Percentiles rank a stretch among this genome's conserved stretches.
Evolutionary conservation across 257 asterid species (phyloP).

Genomic region (Cinchona pubescens): DNA sequence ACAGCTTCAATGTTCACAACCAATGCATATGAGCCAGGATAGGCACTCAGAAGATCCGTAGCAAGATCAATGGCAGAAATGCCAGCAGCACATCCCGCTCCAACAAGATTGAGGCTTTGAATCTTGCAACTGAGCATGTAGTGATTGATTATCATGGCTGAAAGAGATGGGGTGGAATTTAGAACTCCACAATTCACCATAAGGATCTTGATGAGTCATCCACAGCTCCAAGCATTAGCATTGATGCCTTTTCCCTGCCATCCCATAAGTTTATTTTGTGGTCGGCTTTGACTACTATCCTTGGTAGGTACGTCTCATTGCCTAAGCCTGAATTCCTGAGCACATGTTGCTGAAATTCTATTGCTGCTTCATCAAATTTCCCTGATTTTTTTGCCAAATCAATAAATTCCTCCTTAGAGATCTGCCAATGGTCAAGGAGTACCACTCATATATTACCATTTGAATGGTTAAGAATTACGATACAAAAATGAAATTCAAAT

Average conservation of each 20-base stretch:
- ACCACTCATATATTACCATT: not conserved
- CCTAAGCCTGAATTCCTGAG: conserved; percentile 64
- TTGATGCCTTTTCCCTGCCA: conserved; percentile 56
- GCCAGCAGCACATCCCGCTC: conserved; percentile 72
- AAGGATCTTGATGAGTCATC: conserved; percentile 55
- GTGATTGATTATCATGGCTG: conserved; percentile 64
- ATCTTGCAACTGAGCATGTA: conserved; percentile 46
- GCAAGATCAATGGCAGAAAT: conserved; percentile 55
- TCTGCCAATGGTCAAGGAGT: conserved; percentile 23
- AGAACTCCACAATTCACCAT: conserved; percentile 61
- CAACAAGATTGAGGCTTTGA: conserved; percentile 65
- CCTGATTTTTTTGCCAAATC: conserved; percentile 54
- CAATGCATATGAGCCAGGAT: conserved; percentile 52
- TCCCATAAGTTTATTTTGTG: conserved; percentile 27
- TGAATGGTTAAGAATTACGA: too few species aligned
- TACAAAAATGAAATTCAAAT: not conserved
- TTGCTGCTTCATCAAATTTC: conserved; percentile 45
- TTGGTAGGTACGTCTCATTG: conserved; percentile 57
- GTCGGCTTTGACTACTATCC: conserved; percentile 38
- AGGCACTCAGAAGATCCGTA: conserved; percentile 46
- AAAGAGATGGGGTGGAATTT: conserved; percentile 70
- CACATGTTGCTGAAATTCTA: conserved; percentile 45
- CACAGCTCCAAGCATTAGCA: conserved; percentile 48
- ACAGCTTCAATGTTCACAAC: conserved; percentile 63
- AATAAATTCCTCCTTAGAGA: conserved; percentile 54